Conservation (phyloP, 2,329 filamentous ascomycete genomes). For the Alternaria longipes region DNA sequence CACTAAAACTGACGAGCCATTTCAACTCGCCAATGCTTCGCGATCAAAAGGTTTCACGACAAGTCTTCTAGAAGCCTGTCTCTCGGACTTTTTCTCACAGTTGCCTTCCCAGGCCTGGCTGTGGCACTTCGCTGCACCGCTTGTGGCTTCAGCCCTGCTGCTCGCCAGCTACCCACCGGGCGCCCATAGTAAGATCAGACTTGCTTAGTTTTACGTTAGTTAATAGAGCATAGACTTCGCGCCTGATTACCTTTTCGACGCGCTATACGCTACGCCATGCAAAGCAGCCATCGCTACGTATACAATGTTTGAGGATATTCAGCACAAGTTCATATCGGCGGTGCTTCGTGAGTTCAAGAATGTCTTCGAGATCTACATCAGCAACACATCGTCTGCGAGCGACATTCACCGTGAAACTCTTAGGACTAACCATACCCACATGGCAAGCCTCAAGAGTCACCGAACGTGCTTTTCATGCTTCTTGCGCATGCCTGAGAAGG, state of each 20-base stretch:
- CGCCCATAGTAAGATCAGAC: slow-evolving; percentile 29
- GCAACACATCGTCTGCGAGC: background rate
- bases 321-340: slow-evolving; percentile 13
- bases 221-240: slow-evolving; percentile 16
- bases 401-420: slow-evolving; percentile 10
- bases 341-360: background rate
- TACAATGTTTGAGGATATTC: slow-evolving; percentile 9
- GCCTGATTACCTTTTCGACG: slow-evolving; percentile 15
- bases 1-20: background rate
- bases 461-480: slow-evolving; percentile 25
- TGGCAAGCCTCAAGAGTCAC: slow-evolving; percentile 20
- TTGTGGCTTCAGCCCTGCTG: slow-evolving; percentile 36
- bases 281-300: slow-evolving; percentile 13
- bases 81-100: slow-evolving; percentile 29
- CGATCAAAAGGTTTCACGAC: slow-evolving; percentile 26
- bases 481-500: slow-evolving; percentile 27
- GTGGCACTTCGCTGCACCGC: slow-evolving; percentile 30
- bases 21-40: slow-evolving; percentile 27
- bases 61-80: slow-evolving; percentile 24
- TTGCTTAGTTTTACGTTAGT: background rate
- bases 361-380: background rate
- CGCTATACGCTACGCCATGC: slow-evolving; percentile 14
- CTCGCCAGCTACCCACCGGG: slow-evolving; percentile 35
- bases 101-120: slow-evolving; percentile 35
- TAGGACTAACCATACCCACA: slow-evolving; percentile 8